Evolutionary conservation across 2,329 filamentous ascomycete species (phyloP).

Genomic region (Arthrobotrys conoides): DNA sequence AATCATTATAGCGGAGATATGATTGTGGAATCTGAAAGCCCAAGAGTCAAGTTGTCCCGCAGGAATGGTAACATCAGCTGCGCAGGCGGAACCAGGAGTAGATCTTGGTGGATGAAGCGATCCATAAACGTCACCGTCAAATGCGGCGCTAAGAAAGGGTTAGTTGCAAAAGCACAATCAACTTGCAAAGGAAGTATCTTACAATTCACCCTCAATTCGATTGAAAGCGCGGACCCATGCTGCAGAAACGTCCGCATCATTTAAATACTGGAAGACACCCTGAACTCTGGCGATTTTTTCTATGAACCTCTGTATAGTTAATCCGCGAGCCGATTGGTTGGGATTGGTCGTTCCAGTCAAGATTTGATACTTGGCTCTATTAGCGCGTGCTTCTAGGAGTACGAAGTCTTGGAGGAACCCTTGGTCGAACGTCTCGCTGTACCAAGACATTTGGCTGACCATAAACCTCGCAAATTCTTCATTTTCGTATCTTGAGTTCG

Average conservation of each 20-base stretch:
- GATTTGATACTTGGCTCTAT: constrained; percentile 20
- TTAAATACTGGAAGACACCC: constrained; percentile 27
- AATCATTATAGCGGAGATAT: constrained; percentile 13
- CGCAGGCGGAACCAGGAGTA: not conserved
- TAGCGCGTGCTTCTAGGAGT: constrained; percentile 16
- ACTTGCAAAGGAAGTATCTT: not conserved
- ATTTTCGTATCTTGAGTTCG: not conserved
- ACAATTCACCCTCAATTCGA: constrained; percentile 18
- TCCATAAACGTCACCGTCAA: constrained; percentile 16
- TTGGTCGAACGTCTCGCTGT: not conserved
- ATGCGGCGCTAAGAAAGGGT: not conserved
- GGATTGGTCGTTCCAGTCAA: not conserved
- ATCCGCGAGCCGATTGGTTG: constrained; percentile 8
- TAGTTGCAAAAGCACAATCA: not conserved
- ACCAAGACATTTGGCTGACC: constrained; percentile 30
- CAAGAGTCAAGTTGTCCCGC: not conserved
- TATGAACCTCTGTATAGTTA: not conserved
- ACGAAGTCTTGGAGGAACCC: constrained; percentile 27
- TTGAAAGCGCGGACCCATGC: constrained; percentile 1
- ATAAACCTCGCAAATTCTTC: not conserved
- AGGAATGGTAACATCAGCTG: not conserved
- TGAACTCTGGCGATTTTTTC: constrained; percentile 29
- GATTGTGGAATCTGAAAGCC: constrained; percentile 22
- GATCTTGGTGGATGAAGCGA: not conserved
- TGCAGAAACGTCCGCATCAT: not conserved